A percentile compares a stretch with the other conserved stretches of the same genome.
Conservation (phyloP, 2,329 filamentous ascomycete genomes). For the Hypoxylon sp. region DNA sequence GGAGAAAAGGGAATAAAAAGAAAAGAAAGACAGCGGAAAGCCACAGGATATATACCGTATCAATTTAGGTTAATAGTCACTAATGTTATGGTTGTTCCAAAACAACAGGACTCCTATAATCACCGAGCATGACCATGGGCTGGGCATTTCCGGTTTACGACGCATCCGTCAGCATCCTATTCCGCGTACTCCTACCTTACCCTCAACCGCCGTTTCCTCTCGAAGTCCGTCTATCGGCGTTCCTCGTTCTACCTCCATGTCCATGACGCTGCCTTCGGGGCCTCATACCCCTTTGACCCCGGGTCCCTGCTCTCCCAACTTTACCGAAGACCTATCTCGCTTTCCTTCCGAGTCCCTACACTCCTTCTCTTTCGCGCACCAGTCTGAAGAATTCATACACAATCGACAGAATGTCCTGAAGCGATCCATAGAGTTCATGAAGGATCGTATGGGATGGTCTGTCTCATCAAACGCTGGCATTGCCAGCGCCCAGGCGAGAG, state of each 20-base stretch:
- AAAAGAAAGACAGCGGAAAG: slow-evolving; percentile 13
- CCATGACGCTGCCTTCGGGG: slow-evolving; percentile 70
- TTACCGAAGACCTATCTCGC: slow-evolving; percentile 87
- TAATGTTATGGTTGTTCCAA: slow-evolving; percentile 45
- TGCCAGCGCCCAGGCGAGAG: slow-evolving; percentile 84
- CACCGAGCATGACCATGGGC: slow-evolving; percentile 86
- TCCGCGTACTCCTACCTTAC: slow-evolving; percentile 73
- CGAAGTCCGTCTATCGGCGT: slow-evolving; percentile 68
- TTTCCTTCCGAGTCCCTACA: slow-evolving; percentile 97
- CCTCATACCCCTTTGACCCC: slow-evolving; percentile 67
- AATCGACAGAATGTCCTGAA: slow-evolving; percentile 94
- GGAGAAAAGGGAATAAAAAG: slow-evolving; percentile 5
- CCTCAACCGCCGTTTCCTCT: slow-evolving; percentile 73
- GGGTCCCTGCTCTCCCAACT: slow-evolving; percentile 79
- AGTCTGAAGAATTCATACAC: slow-evolving; percentile 91
- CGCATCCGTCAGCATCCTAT: slow-evolving; percentile 91
- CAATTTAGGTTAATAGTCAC: slow-evolving; percentile 41
- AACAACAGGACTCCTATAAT: slow-evolving; percentile 79
- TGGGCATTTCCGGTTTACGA: slow-evolving; percentile 87
- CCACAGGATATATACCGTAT: slow-evolving; percentile 9
- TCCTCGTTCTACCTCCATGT: slow-evolving; percentile 79
- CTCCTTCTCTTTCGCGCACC: slow-evolving; percentile 97
- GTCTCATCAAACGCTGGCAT: slow-evolving; percentile 77
- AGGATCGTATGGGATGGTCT: slow-evolving; percentile 87
- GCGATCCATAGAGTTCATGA: slow-evolving; percentile 96